Evolutionary conservation across 768 basidiomycete genomes (phyloP).

Genomic region (Tylopilus sp.): DNA sequence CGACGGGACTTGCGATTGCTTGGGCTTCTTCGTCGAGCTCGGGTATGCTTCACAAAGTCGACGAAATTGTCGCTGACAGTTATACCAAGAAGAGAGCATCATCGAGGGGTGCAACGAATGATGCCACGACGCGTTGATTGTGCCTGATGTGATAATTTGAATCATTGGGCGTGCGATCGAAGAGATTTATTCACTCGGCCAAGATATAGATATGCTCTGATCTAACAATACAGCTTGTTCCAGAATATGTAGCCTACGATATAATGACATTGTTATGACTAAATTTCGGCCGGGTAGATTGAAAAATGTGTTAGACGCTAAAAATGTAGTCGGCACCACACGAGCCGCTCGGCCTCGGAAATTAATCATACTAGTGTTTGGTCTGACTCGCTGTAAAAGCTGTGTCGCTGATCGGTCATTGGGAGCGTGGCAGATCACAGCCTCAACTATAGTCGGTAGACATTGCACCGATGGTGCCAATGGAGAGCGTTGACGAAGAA

Average conservation of each 20-base stretch:
- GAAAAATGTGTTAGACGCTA: no score
- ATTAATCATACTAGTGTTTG: no score
- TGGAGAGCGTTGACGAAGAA: no score
- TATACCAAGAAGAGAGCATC: slow-evolving; percentile 26
- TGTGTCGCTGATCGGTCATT: no score
- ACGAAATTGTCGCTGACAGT: slow-evolving; percentile 35
- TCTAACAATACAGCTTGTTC: background rate
- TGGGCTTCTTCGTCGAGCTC: slow-evolving; percentile 21
- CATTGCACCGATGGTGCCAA: no score
- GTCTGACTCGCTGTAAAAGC: no score
- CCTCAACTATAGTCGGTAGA: no score
- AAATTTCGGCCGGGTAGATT: no score
- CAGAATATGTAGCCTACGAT: background rate
- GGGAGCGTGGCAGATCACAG: no score
- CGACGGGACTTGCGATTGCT: slow-evolving; percentile 20
- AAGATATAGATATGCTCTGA: background rate
- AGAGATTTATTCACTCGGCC: background rate
- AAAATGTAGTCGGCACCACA: no score
- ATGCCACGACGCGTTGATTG: background rate
- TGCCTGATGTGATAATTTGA: background rate
- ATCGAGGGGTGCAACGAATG: background rate
- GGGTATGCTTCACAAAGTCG: slow-evolving; percentile 32
- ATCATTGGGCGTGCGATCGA: no score
- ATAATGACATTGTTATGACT: background rate
- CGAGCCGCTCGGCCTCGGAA: no score